A percentile compares a stretch with the other conserved stretches of the same genome.
Conservation (phyloP, 257 asterid species). For the Jaltomata sinuosa region DNA sequence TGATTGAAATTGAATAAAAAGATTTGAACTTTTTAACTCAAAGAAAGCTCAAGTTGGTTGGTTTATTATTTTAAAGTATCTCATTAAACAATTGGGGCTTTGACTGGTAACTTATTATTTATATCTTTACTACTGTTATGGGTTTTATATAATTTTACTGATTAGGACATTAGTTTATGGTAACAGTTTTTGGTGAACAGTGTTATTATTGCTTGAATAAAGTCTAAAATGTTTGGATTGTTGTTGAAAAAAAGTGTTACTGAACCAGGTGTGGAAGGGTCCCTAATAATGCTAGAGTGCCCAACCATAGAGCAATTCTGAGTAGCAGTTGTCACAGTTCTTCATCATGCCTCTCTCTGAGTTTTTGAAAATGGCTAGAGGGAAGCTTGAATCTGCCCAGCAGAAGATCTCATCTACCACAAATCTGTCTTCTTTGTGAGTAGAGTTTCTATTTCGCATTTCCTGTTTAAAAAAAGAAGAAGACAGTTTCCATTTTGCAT, state of each 20-base stretch:
- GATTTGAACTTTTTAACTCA: slow-evolving; percentile 24
- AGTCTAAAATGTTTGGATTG: neutral
- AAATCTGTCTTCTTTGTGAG: slow-evolving; percentile 40
- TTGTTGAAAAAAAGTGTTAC: neutral
- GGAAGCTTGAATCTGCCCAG: slow-evolving; percentile 46
- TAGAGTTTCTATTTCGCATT: neutral
- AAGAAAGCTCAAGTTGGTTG: slow-evolving; percentile 38
- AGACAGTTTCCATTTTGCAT: neutral
- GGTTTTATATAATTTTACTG: slow-evolving; percentile 19
- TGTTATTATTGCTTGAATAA: neutral
- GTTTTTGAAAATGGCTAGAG: slow-evolving; percentile 64
- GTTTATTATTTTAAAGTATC: slow-evolving; percentile 13
- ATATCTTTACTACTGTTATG: slow-evolving; percentile 23
- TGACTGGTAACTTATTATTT: slow-evolving; percentile 29
- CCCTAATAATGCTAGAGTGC: neutral
- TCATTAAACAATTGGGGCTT: slow-evolving; percentile 35
- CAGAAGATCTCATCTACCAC: slow-evolving; percentile 18
- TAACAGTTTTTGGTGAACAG: slow-evolving; percentile 1
- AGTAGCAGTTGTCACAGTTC: slow-evolving; percentile 1
- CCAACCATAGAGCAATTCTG: neutral
- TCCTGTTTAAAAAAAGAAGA: neutral
- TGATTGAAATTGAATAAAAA: slow-evolving; percentile 45
- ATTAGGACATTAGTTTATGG: slow-evolving; percentile 31
- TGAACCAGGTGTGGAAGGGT: neutral
- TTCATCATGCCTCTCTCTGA: slow-evolving; percentile 77